These are phyloP conservation scores for Xanthoceras sorbifolium DNA, from an alignment of 345 rosid species.

Conservation along the genomic window DNA sequence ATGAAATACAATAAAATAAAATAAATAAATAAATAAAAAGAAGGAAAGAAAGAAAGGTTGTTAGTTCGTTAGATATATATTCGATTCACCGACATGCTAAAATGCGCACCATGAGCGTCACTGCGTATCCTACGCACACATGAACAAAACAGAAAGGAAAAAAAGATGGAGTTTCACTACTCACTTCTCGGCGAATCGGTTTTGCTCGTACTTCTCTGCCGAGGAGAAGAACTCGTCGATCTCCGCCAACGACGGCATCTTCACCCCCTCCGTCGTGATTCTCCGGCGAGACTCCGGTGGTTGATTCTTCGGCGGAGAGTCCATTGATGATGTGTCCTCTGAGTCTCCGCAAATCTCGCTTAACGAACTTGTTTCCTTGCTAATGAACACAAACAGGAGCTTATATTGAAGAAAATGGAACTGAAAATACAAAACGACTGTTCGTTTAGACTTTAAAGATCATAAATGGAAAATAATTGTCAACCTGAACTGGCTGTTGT, in stretches of 20 bases:
- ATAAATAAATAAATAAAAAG: background rate
- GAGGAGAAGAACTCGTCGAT: constrained; percentile 54
- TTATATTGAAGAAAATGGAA: background rate
- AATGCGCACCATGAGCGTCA: constrained; percentile 15
- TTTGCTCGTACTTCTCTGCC: constrained; percentile 54
- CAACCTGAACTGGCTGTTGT: constrained; percentile 20
- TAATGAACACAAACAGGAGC: background rate
- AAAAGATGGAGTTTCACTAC: constrained; percentile 6
- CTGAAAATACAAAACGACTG: constrained; percentile 6
- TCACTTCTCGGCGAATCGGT: constrained; percentile 54
- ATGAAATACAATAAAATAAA: too few relatives aligned
- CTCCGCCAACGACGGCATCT: constrained; percentile 41
- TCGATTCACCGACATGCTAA: constrained; percentile 27
- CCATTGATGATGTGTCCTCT: constrained; percentile 25
- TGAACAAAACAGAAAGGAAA: background rate
- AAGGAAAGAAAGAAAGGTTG: constrained; percentile 10
- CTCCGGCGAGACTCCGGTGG: constrained; percentile 5
- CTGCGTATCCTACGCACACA: constrained; percentile 39
- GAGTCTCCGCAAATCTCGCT: constrained; percentile 27
- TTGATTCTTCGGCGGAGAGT: constrained; percentile 11
- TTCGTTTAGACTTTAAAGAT: background rate
- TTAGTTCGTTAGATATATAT: constrained; percentile 38
- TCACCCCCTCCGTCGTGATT: constrained; percentile 11
- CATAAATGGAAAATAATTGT: constrained; percentile 22
- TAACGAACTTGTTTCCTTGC: constrained; percentile 38